Base-by-base conservation (phyloP, 2,329 filamentous ascomycete species). In the Pestalotiopsis sp. region DNA sequence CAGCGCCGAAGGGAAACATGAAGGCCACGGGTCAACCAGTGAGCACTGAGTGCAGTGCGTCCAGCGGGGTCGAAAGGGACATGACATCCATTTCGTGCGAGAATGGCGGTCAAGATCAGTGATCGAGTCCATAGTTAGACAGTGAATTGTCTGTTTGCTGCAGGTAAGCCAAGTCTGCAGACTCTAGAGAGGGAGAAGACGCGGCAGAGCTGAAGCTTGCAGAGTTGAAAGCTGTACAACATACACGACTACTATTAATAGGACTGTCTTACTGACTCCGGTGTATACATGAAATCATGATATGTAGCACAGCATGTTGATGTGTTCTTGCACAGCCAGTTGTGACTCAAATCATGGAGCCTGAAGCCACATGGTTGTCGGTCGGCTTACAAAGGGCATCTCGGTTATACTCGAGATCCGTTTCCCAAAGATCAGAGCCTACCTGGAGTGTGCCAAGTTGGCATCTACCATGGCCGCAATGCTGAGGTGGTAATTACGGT, bases 71-170 rank as follows among this genome's bases (percentile, higher is more conserved):
- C 45, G 38, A 27, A 23, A 31, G 12, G 14, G 20, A 58, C 23
- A 61, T n/a, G 58, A 11, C 14, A 27, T 25, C 23, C 23, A 13
- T 62, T 62, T 31, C 14, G 9, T 39, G 31, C 11, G 27, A 36
- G 14, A 62, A 36, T 39, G 59, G 59, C 59, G 59, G 59, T 62
- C 59, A 62, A 62, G 59, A 59, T 52, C 7, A 59, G 27, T 3
- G 13, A 23, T 38, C 9, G 31, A 39, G 13, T 36, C 57, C 12
- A 59, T 59, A 17, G 45, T 5, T n/a, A 52, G 14, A 14, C 45
- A 17, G 14, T 59, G 23, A 23, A 13, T 27, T 59, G 57, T 27
- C 25, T 27, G 45, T n/a, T 36, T 52, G 45, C 45, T 52, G 45
- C 45, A 52, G 20, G 45, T 52, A 52, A 52, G 45, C 57, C 23